These are phyloP conservation scores for Boletus reticulatus DNA, from an alignment of 768 basidiomycete species.

Conservation along the genomic window DNA sequence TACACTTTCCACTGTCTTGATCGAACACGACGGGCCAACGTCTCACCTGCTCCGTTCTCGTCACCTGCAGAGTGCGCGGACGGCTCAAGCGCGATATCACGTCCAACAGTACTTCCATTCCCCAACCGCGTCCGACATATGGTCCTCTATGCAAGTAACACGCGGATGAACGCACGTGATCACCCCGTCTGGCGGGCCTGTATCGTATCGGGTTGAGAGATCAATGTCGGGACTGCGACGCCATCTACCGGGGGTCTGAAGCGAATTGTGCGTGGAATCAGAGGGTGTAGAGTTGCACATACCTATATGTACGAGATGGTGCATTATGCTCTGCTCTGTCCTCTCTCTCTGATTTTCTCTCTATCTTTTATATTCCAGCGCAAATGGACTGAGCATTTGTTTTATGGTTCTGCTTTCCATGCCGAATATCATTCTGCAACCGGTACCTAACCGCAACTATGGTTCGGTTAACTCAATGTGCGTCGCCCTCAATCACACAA, in stretches of 20 bases:
- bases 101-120: conserved; percentile 31
- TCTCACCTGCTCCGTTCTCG: neutral
- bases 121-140: conserved; percentile 39
- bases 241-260: conserved; percentile 20
- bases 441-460: too few relatives aligned
- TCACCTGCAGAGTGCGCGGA: neutral
- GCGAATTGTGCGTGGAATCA: conserved; percentile 19
- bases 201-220: conserved; percentile 25
- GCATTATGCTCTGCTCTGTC: too few relatives aligned
- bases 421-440: too few relatives aligned
- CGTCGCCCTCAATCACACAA: too few relatives aligned
- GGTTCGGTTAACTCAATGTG: too few relatives aligned
- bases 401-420: too few relatives aligned
- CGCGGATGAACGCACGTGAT: conserved; percentile 27
- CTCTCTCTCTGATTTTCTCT: too few relatives aligned
- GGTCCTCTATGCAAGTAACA: conserved; percentile 35
- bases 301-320: too few relatives aligned
- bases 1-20: conserved; percentile 43
- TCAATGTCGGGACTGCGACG: conserved; percentile 20
- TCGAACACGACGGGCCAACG: conserved; percentile 30
- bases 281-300: neutral
- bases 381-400: too few relatives aligned
- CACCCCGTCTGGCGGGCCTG: conserved; percentile 7
- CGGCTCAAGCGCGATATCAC: conserved; percentile 5
- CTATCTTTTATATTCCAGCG: too few relatives aligned